Evolutionary conservation across 1,139 yeast species (phyloP).

Genomic region (Sugiyamaella castrensis): DNA sequence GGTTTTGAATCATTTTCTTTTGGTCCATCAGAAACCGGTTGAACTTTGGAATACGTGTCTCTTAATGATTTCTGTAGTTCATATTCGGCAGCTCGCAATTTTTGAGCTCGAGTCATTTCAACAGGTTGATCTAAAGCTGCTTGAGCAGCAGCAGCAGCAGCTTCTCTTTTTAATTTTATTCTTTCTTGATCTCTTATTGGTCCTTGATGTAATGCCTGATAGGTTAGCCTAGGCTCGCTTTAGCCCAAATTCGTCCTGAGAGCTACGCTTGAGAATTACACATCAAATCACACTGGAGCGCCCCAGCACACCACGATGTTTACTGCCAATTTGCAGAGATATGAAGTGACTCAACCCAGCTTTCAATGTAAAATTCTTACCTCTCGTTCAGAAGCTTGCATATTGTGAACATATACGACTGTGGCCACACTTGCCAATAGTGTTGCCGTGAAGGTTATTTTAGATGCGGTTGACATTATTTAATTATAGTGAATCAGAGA

Average conservation of each 20-base stretch:
- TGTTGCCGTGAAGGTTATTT: conserved; percentile 63
- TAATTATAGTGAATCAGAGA: too few relatives aligned
- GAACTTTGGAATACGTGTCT: conserved; percentile 59
- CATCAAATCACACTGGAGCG: background rate
- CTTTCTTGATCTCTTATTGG: conserved; percentile 76
- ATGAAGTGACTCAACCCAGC: background rate
- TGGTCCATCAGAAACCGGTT: conserved; percentile 52
- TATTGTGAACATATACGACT: conserved; percentile 62
- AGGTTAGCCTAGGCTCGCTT: conserved; percentile 6
- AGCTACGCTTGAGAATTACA: background rate
- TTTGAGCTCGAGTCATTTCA: conserved; percentile 37
- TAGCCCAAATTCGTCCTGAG: too few relatives aligned
- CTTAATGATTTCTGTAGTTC: conserved; percentile 67
- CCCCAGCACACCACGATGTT: background rate
- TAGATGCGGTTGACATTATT: conserved; percentile 64
- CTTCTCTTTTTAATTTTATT: conserved; percentile 45
- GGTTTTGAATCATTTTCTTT: background rate
- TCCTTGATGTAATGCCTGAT: conserved; percentile 63
- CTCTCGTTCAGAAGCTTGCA: conserved; percentile 64
- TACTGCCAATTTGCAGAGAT: too few relatives aligned
- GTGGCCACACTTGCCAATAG: conserved; percentile 55
- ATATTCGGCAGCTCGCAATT: conserved; percentile 68
- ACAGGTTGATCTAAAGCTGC: conserved; percentile 23
- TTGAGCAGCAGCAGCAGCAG: conserved; percentile 33
- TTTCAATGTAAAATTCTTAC: conserved; percentile 25